These are phyloP conservation scores for Wickerhamiella bombiphila DNA, from an alignment of 805 yeast genomes.

Conservation along the genomic window DNA sequence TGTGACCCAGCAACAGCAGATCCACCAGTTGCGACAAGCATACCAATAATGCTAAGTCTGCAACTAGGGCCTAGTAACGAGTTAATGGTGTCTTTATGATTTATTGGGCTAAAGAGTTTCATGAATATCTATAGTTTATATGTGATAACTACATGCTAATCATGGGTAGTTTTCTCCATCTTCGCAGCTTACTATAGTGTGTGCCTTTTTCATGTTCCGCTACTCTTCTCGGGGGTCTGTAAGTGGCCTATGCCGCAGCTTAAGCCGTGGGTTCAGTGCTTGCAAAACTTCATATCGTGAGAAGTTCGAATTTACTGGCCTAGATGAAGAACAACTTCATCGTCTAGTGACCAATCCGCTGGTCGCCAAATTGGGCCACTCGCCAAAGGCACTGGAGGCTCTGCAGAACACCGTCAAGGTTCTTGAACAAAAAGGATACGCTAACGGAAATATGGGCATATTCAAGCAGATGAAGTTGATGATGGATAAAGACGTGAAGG, in stretches of 20 bases:
- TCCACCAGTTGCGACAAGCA: constrained; percentile 11
- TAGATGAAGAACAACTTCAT: constrained; percentile 9
- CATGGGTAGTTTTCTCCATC: too few species aligned
- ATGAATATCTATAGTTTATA: too few species aligned
- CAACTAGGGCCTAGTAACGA: too few species aligned
- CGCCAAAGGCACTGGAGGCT: constrained; percentile 16
- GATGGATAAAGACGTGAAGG: constrained; percentile 19
- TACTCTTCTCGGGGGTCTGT: too few species aligned
- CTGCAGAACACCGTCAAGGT: constrained; percentile 12
- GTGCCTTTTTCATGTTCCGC: too few species aligned
- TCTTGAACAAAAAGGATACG: constrained; percentile 17
- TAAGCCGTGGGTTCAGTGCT: too few species aligned
- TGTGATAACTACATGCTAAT: too few species aligned
- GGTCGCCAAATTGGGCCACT: constrained; percentile 12
- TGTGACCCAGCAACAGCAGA: constrained; percentile 29
- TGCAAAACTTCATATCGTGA: too few species aligned
- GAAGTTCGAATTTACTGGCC: constrained; percentile 6
- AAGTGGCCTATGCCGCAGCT: too few species aligned
- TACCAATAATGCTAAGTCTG: constrained; percentile 5
- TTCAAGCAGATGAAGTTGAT: constrained; percentile 19
- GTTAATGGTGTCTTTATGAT: too few species aligned
- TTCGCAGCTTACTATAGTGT: too few species aligned
- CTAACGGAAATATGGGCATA: constrained; percentile 9
- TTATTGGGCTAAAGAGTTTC: too few species aligned
- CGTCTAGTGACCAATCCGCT: constrained; percentile 10